These are phyloP conservation scores for Suhomyces bokatorum DNA, from an alignment of 1,139 yeast genomes.

Conservation along the genomic window DNA sequence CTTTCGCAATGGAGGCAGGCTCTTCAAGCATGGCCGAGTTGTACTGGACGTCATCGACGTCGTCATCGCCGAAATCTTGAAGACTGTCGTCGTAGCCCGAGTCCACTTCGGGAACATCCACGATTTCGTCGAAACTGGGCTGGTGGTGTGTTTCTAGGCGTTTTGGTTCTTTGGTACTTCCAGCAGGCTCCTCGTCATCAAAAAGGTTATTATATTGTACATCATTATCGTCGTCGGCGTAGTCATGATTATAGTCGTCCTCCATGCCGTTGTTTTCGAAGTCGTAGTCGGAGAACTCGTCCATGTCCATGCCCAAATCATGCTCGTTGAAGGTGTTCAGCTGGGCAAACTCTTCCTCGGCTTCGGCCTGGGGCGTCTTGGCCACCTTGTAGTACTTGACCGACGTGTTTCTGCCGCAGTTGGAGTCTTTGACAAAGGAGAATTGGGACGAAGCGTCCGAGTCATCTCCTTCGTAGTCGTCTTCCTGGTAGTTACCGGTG, in stretches of 20 bases:
- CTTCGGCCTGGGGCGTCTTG: conserved; percentile 19
- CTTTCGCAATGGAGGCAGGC: neutral
- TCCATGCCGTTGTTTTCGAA: conserved; percentile 48
- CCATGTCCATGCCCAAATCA: conserved; percentile 36
- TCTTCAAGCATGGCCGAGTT: conserved; percentile 2
- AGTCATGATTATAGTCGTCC: conserved; percentile 41
- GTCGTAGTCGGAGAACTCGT: conserved; percentile 43
- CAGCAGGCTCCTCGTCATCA: conserved; percentile 17
- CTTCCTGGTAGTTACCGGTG: conserved; percentile 16
- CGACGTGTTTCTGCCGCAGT: conserved; percentile 62
- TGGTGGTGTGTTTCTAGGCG: too few species aligned
- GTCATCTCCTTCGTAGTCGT: conserved; percentile 22
- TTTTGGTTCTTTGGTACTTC: too few species aligned
- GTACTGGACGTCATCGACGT: conserved; percentile 1
- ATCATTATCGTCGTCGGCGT: conserved; percentile 49
- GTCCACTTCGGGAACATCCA: neutral
- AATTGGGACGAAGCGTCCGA: conserved; percentile 49
- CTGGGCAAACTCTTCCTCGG: conserved; percentile 7
- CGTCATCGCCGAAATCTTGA: neutral
- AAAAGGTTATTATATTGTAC: conserved; percentile 29
- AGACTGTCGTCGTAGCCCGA: neutral
- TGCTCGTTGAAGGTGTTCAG: conserved; percentile 28
- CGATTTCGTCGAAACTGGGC: neutral
- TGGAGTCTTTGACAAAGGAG: conserved; percentile 56
- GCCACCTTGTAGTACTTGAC: conserved; percentile 57